Evolutionary conservation across 1,139 yeast genomes (phyloP).

Genomic region (Candida buenavistaensis): DNA sequence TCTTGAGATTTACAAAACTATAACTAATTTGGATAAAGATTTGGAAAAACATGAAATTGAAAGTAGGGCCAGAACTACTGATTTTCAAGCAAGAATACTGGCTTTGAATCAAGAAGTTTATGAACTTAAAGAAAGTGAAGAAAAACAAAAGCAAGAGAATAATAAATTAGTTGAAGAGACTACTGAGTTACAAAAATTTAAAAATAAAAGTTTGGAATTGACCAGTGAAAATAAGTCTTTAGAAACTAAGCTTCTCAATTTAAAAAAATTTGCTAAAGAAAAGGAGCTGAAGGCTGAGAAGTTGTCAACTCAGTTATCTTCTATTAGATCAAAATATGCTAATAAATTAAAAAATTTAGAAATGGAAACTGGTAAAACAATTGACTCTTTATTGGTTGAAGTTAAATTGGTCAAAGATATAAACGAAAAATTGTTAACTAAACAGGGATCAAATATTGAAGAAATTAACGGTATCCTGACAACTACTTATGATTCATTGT

Average conservation of each 20-base stretch:
- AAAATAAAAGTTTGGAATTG: neutral
- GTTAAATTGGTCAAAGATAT: constrained; percentile 9
- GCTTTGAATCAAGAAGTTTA: constrained; percentile 1
- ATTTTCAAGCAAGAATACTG: neutral
- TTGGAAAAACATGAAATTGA: neutral
- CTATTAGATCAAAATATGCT: constrained; percentile 8
- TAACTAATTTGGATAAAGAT: neutral
- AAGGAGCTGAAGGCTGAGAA: constrained; percentile 6
- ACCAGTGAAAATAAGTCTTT: constrained; percentile 1
- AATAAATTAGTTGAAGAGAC: neutral
- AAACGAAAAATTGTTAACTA: constrained; percentile 7
- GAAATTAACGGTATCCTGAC: constrained; percentile 3
- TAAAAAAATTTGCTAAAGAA: constrained; percentile 7
- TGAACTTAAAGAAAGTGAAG: constrained; percentile 4
- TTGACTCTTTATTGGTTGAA: constrained; percentile 9
- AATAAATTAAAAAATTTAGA: constrained; percentile 8
- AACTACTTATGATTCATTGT: constrained; percentile 2
- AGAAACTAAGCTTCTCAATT: constrained; percentile 7
- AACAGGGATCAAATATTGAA: neutral
- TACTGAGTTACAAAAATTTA: neutral
- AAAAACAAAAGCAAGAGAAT: neutral
- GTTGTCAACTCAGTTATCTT: constrained; percentile 8
- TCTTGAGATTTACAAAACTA: neutral
- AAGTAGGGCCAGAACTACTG: neutral
- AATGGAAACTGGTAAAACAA: constrained; percentile 7